Conservation (phyloP, 805 yeast species). For the Scheffersomyces spartinae region DNA sequence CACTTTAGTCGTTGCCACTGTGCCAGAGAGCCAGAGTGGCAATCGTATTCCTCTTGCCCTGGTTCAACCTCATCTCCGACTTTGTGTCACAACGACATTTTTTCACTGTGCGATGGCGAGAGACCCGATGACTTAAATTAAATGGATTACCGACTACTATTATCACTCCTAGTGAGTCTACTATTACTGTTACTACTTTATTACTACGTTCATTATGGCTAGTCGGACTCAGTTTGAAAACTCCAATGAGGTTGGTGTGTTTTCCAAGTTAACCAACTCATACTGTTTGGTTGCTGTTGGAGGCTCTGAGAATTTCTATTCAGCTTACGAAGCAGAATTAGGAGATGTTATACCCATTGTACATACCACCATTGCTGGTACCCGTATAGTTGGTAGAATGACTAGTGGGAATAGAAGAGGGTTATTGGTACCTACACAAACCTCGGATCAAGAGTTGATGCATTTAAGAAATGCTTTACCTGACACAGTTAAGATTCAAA, state of each 20-base stretch:
- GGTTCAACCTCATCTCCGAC: too few species aligned
- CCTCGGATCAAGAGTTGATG: constrained; percentile 96
- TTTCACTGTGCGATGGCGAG: too few species aligned
- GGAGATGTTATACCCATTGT: constrained; percentile 95
- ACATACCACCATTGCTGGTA: constrained; percentile 96
- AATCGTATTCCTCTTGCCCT: too few species aligned
- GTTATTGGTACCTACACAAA: constrained; percentile 89
- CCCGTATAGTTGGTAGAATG: constrained; percentile 96
- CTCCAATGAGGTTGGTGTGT: constrained; percentile 70
- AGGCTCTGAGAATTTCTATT: constrained; percentile 74
- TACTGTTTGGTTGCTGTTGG: constrained; percentile 96
- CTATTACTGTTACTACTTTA: too few species aligned
- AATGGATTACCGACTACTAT: too few species aligned
- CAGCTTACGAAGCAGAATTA: constrained; percentile 95
- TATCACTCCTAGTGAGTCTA: too few species aligned
- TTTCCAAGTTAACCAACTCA: constrained; percentile 89
- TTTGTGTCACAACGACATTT: too few species aligned
- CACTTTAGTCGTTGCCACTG: too few species aligned
- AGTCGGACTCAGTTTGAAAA: constrained; percentile 38
- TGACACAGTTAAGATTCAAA: constrained; percentile 87
- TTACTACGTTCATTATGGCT: constrained; percentile 19
- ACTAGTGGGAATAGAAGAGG: constrained; percentile 99
- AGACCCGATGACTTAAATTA: too few species aligned
- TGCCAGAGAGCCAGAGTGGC: too few species aligned
- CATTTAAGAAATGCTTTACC: constrained; percentile 95